Percentiles rank a stretch among this genome's conserved stretches.
Evolutionary conservation across 2,329 filamentous ascomycete genomes (phyloP).

Genomic region (Conoideocrella luteorostrata): DNA sequence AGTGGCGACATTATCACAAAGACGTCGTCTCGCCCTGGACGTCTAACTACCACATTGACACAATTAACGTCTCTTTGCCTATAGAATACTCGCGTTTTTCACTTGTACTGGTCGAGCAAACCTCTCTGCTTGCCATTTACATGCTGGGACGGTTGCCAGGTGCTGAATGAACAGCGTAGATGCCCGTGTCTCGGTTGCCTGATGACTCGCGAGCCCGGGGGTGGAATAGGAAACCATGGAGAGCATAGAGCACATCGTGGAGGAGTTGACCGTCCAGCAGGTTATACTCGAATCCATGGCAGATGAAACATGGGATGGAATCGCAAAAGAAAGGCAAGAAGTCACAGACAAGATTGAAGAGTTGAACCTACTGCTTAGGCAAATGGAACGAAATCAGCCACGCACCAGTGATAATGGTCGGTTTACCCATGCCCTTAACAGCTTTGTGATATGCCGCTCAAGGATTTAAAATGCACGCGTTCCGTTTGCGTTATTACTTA

Average conservation of each 20-base stretch:
- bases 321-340: slow-evolving; percentile 18
- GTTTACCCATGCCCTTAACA: not conserved
- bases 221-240: slow-evolving; percentile 11
- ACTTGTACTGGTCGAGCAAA: too few species aligned
- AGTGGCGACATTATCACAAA: not conserved
- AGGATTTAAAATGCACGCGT: not conserved
- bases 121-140: too few species aligned
- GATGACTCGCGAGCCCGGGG: slow-evolving; percentile 11
- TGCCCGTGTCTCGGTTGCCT: slow-evolving; percentile 9
- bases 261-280: slow-evolving; percentile 36
- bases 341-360: slow-evolving; percentile 13
- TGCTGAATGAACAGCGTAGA: slow-evolving; percentile 2
- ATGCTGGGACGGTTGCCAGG: too few species aligned
- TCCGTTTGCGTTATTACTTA: too few species aligned
- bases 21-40: not conserved
- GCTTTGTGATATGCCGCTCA: not conserved
- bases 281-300: slow-evolving; percentile 37
- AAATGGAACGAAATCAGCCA: slow-evolving; percentile 5
- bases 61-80: too few species aligned
- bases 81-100: too few species aligned
- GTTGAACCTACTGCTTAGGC: slow-evolving; percentile 25
- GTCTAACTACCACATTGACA: too few species aligned
- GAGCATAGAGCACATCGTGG: slow-evolving; percentile 23
- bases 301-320: slow-evolving; percentile 18
- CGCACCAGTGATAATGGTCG: not conserved